A percentile compares a stretch with the other conserved stretches of the same genome.
Conservation (phyloP, 306 rosid genomes). For the Dryas alaskensis region DNA sequence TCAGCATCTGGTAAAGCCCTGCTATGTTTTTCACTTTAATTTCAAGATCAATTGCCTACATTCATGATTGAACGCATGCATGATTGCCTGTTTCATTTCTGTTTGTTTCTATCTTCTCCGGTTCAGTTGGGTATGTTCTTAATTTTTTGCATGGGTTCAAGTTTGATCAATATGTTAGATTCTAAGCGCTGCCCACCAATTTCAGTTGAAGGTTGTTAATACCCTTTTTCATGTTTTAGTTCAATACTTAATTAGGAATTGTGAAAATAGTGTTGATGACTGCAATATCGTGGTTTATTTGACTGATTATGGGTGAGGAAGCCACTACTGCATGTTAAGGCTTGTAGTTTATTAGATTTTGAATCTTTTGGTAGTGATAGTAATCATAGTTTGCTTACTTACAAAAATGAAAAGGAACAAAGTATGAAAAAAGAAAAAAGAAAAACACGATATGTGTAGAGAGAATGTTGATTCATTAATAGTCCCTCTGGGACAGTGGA, state of each 20-base stretch:
- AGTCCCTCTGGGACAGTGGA: background rate
- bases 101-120: background rate
- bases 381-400: too few relatives aligned
- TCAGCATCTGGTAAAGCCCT: constrained; percentile 1
- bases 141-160: background rate
- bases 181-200: background rate
- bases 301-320: too few relatives aligned
- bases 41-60: background rate
- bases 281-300: too few relatives aligned
- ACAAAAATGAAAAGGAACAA: too few relatives aligned
- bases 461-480: background rate
- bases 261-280: too few relatives aligned
- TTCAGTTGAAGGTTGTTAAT: background rate
- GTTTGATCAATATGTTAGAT: background rate
- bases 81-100: background rate
- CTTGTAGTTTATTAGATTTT: too few relatives aligned
- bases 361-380: too few relatives aligned
- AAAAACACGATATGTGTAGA: background rate
- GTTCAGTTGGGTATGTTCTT: background rate
- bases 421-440: too few relatives aligned
- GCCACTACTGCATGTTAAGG: too few relatives aligned
- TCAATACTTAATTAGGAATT: background rate
- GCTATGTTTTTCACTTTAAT: background rate
- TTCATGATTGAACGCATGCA: background rate
- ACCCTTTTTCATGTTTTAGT: background rate